Base-by-base conservation (phyloP, 805 yeast species). In the Metschnikowia arizonensis region DNA sequence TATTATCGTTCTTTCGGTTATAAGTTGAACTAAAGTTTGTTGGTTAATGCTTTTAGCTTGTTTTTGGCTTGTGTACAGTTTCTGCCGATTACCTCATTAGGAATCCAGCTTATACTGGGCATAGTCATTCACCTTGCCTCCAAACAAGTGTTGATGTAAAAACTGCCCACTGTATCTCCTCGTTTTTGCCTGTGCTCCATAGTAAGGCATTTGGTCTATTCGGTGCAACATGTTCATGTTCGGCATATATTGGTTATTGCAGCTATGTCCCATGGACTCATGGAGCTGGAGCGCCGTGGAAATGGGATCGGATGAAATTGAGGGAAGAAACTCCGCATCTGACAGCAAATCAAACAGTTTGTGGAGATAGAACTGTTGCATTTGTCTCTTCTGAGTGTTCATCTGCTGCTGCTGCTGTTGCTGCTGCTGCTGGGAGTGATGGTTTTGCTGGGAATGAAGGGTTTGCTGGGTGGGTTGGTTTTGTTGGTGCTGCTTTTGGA, bases 281-380 rank as follows among this genome's bases (percentile, higher is more conserved):
- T 48, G 51, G 31, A 49, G 45, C 40, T 50, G 54, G 33, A 52
- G 42, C 19, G 50, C 52, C 15, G 48, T 35, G 40, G 53, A 47
- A 21, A 48, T 45, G 8, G 58, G 58, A 17, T 53, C 53, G 1
- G 52, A 46, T 3, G 59, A 61, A 30, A 65, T 56, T 33, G 56
- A 52, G 4, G 70, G 70, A 38, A 65, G 56, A 46, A 85, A 85
- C 64, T 82, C 90, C 41, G 76, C 59, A 61, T 85, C 91, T 53
- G 84, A 86, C 59, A 81, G 88, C 33, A 73, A 59, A 53, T 83
- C 89, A 60, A 85, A 83, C 31, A 88, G 82, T 54, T 85, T 77
- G 56, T 82, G 79, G 32, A 81, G 74, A 52, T 82, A 77, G 55
- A 81, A 72, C 47, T 54, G 58, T 33, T 54, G 58, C 49, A 53